Percentiles rank a stretch among this genome's conserved stretches.
These are phyloP conservation scores for Pontederia paniculata DNA, from an alignment of 176 grass and related monocot species.

Conservation along the genomic window DNA sequence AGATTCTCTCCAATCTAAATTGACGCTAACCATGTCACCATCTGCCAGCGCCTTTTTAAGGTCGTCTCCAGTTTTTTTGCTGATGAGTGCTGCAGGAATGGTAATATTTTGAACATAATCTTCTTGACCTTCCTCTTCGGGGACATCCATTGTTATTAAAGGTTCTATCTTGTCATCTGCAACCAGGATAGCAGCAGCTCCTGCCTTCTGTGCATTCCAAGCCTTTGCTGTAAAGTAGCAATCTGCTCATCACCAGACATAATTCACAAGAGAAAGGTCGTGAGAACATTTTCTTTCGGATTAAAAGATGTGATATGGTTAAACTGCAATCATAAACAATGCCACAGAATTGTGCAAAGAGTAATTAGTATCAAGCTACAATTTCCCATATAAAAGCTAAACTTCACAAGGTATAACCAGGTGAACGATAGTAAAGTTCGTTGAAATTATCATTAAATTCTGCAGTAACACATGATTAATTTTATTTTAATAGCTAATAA, in stretches of 20 bases:
- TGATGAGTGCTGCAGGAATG: slow-evolving; percentile 74
- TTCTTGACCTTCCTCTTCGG: slow-evolving; percentile 39
- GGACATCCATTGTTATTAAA: slow-evolving; percentile 87
- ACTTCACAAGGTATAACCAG: too few species aligned
- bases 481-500: too few species aligned
- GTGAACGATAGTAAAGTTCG: too few species aligned
- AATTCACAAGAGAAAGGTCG: too few species aligned
- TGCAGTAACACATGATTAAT: too few species aligned
- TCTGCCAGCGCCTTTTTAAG: slow-evolving; percentile 46
- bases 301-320: too few species aligned
- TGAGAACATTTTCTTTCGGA: too few species aligned
- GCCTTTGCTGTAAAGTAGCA: slow-evolving; percentile 90
- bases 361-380: too few species aligned
- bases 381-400: too few species aligned
- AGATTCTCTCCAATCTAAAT: slow-evolving; percentile 85
- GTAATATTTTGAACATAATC: slow-evolving; percentile 72
- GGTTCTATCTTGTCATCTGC: slow-evolving; percentile 83
- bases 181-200: slow-evolving; percentile 67
- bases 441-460: too few species aligned
- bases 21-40: slow-evolving; percentile 69
- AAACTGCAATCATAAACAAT: too few species aligned
- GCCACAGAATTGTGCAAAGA: too few species aligned
- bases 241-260: slow-evolving; percentile 20
- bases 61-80: slow-evolving; percentile 52
- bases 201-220: slow-evolving; percentile 82